Evolutionary conservation across 2,329 filamentous ascomycete genomes (phyloP), one percentile per base, ranked within the genome.

Genomic region (Fusarium cicatricum): DNA sequence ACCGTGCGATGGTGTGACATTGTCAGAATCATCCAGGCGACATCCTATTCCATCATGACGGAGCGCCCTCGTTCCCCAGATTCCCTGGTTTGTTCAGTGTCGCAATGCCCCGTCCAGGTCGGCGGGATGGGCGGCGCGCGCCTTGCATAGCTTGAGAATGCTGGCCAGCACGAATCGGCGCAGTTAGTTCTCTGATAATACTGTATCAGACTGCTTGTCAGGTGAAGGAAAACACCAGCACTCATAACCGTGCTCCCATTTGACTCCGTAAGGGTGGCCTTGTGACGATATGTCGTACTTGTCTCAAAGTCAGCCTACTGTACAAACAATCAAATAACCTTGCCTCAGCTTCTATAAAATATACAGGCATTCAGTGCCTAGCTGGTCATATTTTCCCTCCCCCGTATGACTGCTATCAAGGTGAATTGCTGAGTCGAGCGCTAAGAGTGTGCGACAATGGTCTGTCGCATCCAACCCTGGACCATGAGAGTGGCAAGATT

Each of bases 1-100:
- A 40, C 49, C 23, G 19, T 54, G 51, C 37, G 19, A 55, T 49
- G 32, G 26, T 64, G 52, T 41, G 64, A 29, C 41, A 52, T 66
- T 52, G 32, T 61, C 49, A 50, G 36, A 34, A 39, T 56, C 50
- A 47, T 47, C 46, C 32, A 31, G 45, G 26, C 42, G 43, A 62
- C 36, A 44, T 26, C 31, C 17, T 39, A 26, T 19, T 51, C 32
- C 41, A 19, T 10, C 10, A 42, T 34, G 29, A 46, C 32, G 26
- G 26, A 23, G 36, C 36, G 46, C 29, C 31, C 44, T 21, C 58
- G 52, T 59, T 31, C 48, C 52, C 50, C 11, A n/a, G n/a, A 12
- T 43, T 49, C 46, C 37, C 48, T 15, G 23, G 36, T 44, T 14
- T 37, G 32, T 29, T 38, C 14, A 23, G 2, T 44, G 32, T 45